Evolutionary conservation across 345 rosid species (phyloP).

Genomic region (Boechera retrofracta): DNA sequence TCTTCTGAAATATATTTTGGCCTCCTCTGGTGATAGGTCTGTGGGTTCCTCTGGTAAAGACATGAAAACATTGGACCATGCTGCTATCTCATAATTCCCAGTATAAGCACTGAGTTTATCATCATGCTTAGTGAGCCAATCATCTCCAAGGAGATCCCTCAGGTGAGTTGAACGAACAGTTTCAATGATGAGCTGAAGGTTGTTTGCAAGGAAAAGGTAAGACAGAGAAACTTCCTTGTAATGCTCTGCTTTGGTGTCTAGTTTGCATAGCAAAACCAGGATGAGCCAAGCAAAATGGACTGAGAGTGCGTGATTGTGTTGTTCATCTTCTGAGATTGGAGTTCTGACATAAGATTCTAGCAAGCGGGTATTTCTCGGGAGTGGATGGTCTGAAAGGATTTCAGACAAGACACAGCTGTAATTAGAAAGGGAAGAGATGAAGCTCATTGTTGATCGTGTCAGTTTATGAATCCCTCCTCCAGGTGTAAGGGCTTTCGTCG

Average conservation of each 20-base stretch:
- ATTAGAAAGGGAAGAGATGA: conserved; percentile 63
- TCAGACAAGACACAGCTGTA: conserved; percentile 59
- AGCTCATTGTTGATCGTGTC: conserved; percentile 67
- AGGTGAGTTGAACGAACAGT: conserved; percentile 60
- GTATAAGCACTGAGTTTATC: conserved; percentile 63
- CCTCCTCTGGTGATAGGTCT: conserved; percentile 50
- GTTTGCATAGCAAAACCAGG: conserved; percentile 76
- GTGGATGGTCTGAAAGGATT: conserved; percentile 62
- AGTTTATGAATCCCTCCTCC: conserved; percentile 85
- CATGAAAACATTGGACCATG: conserved; percentile 68
- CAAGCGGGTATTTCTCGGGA: conserved; percentile 42
- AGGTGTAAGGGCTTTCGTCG: conserved; percentile 48
- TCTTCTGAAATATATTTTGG: conserved; percentile 54
- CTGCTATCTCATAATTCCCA: conserved; percentile 63
- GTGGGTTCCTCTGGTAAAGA: conserved; percentile 57
- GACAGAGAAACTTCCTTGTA: conserved; percentile 76
- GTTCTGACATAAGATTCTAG: conserved; percentile 61
- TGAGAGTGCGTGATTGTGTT: conserved; percentile 45
- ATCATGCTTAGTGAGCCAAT: conserved; percentile 65
- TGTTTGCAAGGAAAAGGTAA: conserved; percentile 86
- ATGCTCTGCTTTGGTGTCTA: conserved; percentile 66
- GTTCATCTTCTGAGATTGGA: conserved; percentile 46
- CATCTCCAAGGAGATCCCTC: conserved; percentile 65
- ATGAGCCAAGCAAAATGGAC: conserved; percentile 72
- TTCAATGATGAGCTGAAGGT: conserved; percentile 63